These are phyloP conservation scores for Curvularia eragrostidis DNA, from an alignment of 2,329 filamentous ascomycete species.

Conservation along the genomic window DNA sequence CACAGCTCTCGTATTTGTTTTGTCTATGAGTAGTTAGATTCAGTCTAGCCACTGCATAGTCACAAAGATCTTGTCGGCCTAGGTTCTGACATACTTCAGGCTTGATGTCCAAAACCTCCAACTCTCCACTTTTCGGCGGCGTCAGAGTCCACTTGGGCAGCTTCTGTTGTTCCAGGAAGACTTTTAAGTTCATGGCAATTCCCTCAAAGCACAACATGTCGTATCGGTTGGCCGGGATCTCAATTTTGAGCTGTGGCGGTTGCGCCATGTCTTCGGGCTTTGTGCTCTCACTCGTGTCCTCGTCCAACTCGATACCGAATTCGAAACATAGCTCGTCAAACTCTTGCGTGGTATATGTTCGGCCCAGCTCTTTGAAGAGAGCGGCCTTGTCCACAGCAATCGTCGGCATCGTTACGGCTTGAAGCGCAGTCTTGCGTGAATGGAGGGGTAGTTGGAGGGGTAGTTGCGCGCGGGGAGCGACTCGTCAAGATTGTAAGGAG, in stretches of 20 bases:
- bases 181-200: constrained; percentile 92
- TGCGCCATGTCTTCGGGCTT: constrained; percentile 65
- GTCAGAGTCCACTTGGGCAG: constrained; percentile 82
- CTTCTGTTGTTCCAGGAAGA: constrained; percentile 80
- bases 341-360: constrained; percentile 89
- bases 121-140: constrained; percentile 72
- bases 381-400: constrained; percentile 96
- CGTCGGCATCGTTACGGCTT: constrained; percentile 77
- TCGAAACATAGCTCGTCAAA: constrained; percentile 99
- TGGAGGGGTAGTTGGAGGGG: constrained; percentile 45
- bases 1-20: constrained; percentile 83
- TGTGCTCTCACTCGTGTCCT: constrained; percentile 64
- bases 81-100: constrained; percentile 60
- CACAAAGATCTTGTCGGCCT: neutral
- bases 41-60: neutral
- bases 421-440: constrained; percentile 19
- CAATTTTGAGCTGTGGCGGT: constrained; percentile 93
- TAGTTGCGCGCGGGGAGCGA: constrained; percentile 29
- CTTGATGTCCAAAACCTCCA: constrained; percentile 81
- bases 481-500: neutral
- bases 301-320: constrained; percentile 96
- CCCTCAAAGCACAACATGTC: constrained; percentile 98
- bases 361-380: constrained; percentile 90
- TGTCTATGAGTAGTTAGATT: constrained; percentile 59
- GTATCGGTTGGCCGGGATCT: constrained; percentile 93